Evolutionary conservation across 306 rosid genomes (phyloP).

Genomic region (Lathyrus tuberosus): DNA sequence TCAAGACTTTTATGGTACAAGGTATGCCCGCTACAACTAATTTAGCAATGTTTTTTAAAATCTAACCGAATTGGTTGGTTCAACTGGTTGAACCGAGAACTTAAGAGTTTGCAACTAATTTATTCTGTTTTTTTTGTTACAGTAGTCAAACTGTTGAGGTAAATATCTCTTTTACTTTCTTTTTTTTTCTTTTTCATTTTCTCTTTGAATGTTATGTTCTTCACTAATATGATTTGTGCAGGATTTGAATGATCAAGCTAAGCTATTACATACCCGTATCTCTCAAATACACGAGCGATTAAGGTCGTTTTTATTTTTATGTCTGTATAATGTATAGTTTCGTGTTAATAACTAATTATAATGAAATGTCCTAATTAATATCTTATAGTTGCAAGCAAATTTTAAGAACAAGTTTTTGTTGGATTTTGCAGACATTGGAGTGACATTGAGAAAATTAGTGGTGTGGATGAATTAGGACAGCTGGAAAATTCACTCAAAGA

Average conservation of each 20-base stretch:
- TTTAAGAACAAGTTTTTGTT: slow-evolving; percentile 34
- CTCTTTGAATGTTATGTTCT: slow-evolving; percentile 1
- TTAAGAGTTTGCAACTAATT: too few species aligned
- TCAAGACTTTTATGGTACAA: slow-evolving; percentile 69
- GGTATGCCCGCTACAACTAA: slow-evolving; percentile 44
- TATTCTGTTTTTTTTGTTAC: slow-evolving; percentile 38
- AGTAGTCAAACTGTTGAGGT: slow-evolving; percentile 85
- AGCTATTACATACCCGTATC: slow-evolving; percentile 53
- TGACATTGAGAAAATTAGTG: slow-evolving; percentile 65
- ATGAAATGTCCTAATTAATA: neutral
- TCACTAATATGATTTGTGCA: slow-evolving; percentile 36
- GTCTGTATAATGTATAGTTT: neutral
- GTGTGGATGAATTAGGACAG: slow-evolving; percentile 66
- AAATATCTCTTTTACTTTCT: neutral
- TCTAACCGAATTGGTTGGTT: neutral
- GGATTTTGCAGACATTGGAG: slow-evolving; percentile 62
- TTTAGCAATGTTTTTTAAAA: neutral
- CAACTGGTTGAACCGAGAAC: neutral
- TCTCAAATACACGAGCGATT: slow-evolving; percentile 71
- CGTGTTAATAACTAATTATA: neutral
- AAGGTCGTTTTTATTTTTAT: slow-evolving; percentile 48
- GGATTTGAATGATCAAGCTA: slow-evolving; percentile 67
- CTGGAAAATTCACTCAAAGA: slow-evolving; percentile 82
- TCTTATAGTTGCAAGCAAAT: slow-evolving; percentile 13
- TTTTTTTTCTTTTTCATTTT: neutral